Base-by-base conservation (phyloP, 2,329 filamentous ascomycete species). In the Diaporthe sp. region DNA sequence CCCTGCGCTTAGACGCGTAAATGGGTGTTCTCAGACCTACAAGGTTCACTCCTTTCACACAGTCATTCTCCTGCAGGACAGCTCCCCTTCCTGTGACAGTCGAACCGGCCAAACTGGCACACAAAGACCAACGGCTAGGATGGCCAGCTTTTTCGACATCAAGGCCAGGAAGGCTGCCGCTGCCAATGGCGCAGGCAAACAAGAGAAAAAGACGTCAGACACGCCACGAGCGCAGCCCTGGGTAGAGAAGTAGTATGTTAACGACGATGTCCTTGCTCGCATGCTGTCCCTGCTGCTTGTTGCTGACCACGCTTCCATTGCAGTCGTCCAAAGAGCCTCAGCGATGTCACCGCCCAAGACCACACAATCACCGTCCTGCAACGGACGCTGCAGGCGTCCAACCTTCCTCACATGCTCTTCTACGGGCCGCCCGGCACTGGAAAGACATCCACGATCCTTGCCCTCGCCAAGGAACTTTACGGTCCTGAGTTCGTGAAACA, bases 371-470 rank as follows among this genome's bases (percentile, higher is more conserved):
- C 94, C 73, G 94, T 98, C 79, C 92, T 99, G 57, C 94, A 96
- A 83, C 91, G 97, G 80, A 98, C 95, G 39, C 89, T 99, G 31
- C 96, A 98, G 88, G 95, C 96, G 80, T 95, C 96, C 78, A 99
- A 99, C 82, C 93, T 99, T 53, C 97, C 97, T 4, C 97, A 99
- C 85, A 98, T 99, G 95, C 94, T 99, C 81, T 98, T 98, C 89
- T 99, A 99, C 83, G 97, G 97, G 5, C 97, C 97, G 0, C 97
- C 97, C 0, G 97, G 97, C 57, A 99, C 97, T 0, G 97, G 97
- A 80, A 99, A 99, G 87, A 99, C 97, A 1, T 98, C 95, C 2
- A 99, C 97, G 0, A 95, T 99, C 80, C 94, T 99, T 78, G 97
- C 97, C 3, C 93, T 99, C 42, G 96, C 97, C 73, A 98, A 98